These are phyloP conservation scores for Clarkia xantiana DNA, from an alignment of 345 rosid species.

Conservation along the genomic window DNA sequence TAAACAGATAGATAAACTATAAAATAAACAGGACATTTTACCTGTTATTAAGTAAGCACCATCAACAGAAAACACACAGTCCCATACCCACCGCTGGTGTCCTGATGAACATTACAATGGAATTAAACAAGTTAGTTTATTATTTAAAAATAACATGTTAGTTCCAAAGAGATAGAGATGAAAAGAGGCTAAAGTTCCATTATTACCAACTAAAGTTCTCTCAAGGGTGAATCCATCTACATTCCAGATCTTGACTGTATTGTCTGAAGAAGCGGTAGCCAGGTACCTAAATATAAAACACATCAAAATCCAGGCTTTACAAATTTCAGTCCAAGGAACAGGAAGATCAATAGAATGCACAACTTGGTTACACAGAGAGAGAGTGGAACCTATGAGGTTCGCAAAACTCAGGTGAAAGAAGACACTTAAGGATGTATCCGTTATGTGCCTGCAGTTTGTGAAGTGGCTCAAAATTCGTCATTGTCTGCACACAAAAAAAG, in stretches of 20 bases:
- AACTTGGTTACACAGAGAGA: no score
- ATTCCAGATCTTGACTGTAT: conserved; percentile 93
- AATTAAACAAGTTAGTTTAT: not conserved
- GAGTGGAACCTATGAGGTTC: conserved; percentile 57
- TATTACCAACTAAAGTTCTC: conserved; percentile 56
- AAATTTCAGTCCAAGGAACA: no score
- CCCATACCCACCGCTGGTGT: conserved; percentile 97
- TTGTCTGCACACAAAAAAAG: conserved; percentile 35
- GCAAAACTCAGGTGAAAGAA: conserved; percentile 76
- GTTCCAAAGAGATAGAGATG: no score
- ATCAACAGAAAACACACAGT: conserved; percentile 94
- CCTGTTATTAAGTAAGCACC: conserved; percentile 95
- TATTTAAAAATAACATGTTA: no score
- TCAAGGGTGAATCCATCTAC: conserved; percentile 89
- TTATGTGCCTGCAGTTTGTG: conserved; percentile 89
- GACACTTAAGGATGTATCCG: conserved; percentile 82
- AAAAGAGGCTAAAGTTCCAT: no score
- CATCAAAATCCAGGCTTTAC: no score
- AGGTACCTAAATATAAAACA: no score
- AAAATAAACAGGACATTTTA: no score
- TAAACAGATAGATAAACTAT: no score
- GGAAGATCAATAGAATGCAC: no score
- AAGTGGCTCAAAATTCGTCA: conserved; percentile 92
- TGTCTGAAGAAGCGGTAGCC: conserved; percentile 93
- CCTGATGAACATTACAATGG: conserved; percentile 26